phyloP scores from a whole-genome alignment of 129 eudicot genomes.

The Tagetes erecta region DNA sequence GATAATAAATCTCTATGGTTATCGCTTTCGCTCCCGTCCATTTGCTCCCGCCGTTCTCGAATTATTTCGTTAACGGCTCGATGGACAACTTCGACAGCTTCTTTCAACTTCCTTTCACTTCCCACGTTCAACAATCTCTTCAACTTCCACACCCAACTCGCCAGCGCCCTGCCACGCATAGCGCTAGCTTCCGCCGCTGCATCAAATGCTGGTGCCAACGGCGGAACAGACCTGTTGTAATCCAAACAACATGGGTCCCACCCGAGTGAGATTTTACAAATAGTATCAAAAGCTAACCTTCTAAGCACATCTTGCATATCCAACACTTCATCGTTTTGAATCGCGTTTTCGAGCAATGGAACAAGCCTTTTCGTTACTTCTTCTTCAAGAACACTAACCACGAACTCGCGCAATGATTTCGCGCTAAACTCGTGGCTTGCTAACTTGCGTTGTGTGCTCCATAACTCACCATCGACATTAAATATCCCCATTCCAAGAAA shows the following conservation, averaged over 20 bases:
- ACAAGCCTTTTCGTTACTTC: constrained; percentile 49
- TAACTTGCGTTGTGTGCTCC: constrained; percentile 71
- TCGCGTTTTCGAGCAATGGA: constrained; percentile 53
- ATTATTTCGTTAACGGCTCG: constrained; percentile 43
- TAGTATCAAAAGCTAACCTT: constrained; percentile 69
- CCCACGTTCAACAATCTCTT: constrained; percentile 58
- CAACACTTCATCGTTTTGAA: constrained; percentile 29
- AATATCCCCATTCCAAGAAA: constrained; percentile 81
- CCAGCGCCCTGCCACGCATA: constrained; percentile 51
- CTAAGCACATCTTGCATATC: constrained; percentile 81
- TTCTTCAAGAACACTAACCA: constrained; percentile 52
- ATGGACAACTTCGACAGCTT: constrained; percentile 49
- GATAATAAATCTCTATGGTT: constrained; percentile 46
- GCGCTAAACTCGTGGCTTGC: constrained; percentile 74
- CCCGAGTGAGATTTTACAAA: constrained; percentile 69
- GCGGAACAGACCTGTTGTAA: constrained; percentile 28
- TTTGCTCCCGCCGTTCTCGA: constrained; percentile 21
- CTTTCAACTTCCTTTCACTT: constrained; percentile 48
- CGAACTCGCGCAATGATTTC: constrained; percentile 52
- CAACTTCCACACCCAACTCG: constrained; percentile 56
- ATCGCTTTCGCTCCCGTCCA: constrained; percentile 4
- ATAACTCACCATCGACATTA: constrained; percentile 69
- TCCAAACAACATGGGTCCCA: constrained; percentile 60
- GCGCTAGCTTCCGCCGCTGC: constrained; percentile 67
- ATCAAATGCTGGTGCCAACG: constrained; percentile 58